Base-by-base conservation (phyloP, 805 yeast species). In the Candida parachauliodes region DNA sequence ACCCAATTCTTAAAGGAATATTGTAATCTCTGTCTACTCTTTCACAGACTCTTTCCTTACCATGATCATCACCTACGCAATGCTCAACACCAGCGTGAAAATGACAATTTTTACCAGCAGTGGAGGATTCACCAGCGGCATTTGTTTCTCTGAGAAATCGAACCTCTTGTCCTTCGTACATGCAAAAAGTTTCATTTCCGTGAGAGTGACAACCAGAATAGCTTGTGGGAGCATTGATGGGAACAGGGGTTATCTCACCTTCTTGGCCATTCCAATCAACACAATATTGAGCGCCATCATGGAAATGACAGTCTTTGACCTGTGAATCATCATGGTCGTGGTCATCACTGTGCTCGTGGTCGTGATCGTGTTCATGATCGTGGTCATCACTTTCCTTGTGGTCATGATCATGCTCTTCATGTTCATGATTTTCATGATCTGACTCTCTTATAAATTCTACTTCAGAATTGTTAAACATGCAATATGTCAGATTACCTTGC, bases 51-150 rank as follows among this genome's bases (percentile, higher is more conserved):
- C 33, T 29, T 6, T 40, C 40, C n/a, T 23, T 16, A 18, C 37
- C 42, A 14, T 42, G 36, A 22, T 7, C 27, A 23, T 35, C 49
- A 10, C 41, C 40, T 1, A 39, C 51, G 39, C 62, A 57, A 44
- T 57, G 62, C 36, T 57, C 62, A 7, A 57, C 61, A 1, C 62
- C 62, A n/a, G 59, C 62, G 36, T 57, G 61, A 45, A 54, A 57
- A 38, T 57, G 62, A 34, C 62, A 57, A 21, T 55, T 45, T 24
- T 23, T 32, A 2, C 39, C 44, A 10, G 31, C 20, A 8, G 32
- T n/a, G n/a, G n/a, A n/a, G n/a, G n/a, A n/a, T n/a, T n/a, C n/a
- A 9, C 7, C 37, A n/a, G 38, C 28, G 1, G 28, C 39, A 15
- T 38, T 46, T 15, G 30, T 36, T 1, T 42, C 12, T 14, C 25